phyloP scores from a whole-genome alignment of 208 protist species.

The Wallacemonas sp. region DNA sequence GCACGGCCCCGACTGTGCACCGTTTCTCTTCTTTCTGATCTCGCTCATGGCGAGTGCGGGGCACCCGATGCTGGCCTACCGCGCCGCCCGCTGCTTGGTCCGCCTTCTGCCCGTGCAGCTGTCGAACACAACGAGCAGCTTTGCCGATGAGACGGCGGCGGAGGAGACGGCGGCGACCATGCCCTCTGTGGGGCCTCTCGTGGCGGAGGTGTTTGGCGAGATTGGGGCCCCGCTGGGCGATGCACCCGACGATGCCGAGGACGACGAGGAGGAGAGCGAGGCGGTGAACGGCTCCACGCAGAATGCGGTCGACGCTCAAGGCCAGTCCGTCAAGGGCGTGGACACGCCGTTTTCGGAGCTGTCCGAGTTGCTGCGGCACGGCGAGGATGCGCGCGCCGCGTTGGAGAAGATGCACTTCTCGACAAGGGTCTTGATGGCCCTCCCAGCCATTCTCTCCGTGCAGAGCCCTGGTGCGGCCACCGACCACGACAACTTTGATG shows the following conservation, averaged over 20 bases:
- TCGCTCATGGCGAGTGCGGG: conserved; percentile 34
- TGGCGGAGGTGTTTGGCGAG: conserved; percentile 34
- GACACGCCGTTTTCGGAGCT: conserved; percentile 54
- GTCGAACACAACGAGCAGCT: background rate
- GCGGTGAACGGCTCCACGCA: too few relatives aligned
- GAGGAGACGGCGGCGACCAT: background rate
- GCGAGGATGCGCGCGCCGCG: conserved; percentile 28
- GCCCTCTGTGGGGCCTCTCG: background rate
- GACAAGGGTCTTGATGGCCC: conserved; percentile 28
- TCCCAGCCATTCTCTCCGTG: conserved; percentile 25
- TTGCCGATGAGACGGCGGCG: background rate
- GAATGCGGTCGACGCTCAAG: too few relatives aligned
- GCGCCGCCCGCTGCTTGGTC: conserved; percentile 37
- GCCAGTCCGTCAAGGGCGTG: too few relatives aligned
- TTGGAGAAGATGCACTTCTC: conserved; percentile 51
- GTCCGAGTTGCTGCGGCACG: conserved; percentile 48
- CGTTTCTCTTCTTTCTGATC: conserved; percentile 47
- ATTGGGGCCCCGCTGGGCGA: conserved; percentile 42
- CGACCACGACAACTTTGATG: background rate
- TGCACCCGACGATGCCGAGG: conserved; percentile 9
- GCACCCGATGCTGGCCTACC: conserved; percentile 26
- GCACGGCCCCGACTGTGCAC: conserved; percentile 45
- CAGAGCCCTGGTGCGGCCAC: background rate
- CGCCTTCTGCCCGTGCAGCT: conserved; percentile 22
- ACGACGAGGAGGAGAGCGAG: conserved; percentile 7